Evolutionary conservation across 2,329 filamentous ascomycete genomes (phyloP).

Genomic region (Orbilia blumenaviensis): DNA sequence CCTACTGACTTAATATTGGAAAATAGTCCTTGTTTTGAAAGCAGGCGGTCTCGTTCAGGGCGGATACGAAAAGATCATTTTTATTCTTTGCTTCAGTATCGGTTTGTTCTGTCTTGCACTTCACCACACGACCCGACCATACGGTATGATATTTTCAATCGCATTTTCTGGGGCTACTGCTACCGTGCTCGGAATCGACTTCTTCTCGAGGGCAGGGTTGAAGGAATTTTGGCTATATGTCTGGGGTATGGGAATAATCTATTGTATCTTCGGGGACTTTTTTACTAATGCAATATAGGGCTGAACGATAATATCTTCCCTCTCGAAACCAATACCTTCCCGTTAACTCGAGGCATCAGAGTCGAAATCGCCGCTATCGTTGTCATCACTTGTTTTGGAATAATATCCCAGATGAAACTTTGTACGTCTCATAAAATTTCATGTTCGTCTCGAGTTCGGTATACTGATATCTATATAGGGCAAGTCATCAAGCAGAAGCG

Average conservation of each 20-base stretch:
- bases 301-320: conserved; percentile 85
- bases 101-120: conserved; percentile 78
- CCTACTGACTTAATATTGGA: conserved; percentile 12
- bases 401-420: conserved; percentile 84
- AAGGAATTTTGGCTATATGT: conserved; percentile 97
- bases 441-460: conserved; percentile 55
- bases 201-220: conserved; percentile 84
- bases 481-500: conserved; percentile 61
- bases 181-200: conserved; percentile 85
- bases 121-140: conserved; percentile 78
- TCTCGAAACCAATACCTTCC: conserved; percentile 77
- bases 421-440: conserved; percentile 76
- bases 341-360: conserved; percentile 82
- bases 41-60: conserved; percentile 76
- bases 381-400: conserved; percentile 76
- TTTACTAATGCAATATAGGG: conserved; percentile 60
- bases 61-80: conserved; percentile 72
- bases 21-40: conserved; percentile 73
- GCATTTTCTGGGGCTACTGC: conserved; percentile 84
- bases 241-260: conserved; percentile 69
- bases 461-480: conserved; percentile 61
- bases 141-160: conserved; percentile 78
- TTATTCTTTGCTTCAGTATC: conserved; percentile 77
- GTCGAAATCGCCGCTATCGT: conserved; percentile 83
- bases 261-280: neutral